Evolutionary conservation across 139 green algal species (phyloP).

Genomic region (Micromonas commoda): DNA sequence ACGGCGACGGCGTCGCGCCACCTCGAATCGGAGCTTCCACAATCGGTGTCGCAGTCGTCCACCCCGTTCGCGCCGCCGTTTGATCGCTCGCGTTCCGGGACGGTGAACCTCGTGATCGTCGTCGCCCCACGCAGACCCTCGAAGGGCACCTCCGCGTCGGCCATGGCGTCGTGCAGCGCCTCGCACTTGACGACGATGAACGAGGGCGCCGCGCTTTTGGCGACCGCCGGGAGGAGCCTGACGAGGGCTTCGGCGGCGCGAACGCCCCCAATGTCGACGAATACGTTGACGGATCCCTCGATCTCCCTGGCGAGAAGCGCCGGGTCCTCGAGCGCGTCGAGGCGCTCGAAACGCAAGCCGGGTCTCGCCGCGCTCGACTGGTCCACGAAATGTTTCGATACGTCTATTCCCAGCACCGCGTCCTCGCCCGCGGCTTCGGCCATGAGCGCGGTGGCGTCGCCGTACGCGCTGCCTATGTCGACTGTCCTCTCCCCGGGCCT

Average conservation of each 20-base stretch:
- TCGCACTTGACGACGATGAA: not conserved
- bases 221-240: not conserved
- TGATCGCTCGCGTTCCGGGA: too few species aligned
- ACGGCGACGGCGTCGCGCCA: not conserved
- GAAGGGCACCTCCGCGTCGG: too few species aligned
- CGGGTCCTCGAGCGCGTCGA: not conserved
- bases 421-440: not conserved
- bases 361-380: not conserved
- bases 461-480: not conserved
- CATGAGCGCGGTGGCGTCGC: not conserved
- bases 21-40: not conserved
- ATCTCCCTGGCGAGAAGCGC: not conserved
- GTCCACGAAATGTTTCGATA: not conserved
- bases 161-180: not conserved
- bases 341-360: not conserved
- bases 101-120: too few species aligned
- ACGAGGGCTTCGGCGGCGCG: not conserved
- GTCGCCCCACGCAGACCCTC: too few species aligned
- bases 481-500: not conserved
- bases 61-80: not conserved
- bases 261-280: not conserved
- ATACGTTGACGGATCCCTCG: not conserved
- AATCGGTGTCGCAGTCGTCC: not conserved
- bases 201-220: not conserved
- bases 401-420: not conserved